These are phyloP conservation scores for Selenicereus undatus DNA, from an alignment of 148 eudicot genomes.

Conservation along the genomic window DNA sequence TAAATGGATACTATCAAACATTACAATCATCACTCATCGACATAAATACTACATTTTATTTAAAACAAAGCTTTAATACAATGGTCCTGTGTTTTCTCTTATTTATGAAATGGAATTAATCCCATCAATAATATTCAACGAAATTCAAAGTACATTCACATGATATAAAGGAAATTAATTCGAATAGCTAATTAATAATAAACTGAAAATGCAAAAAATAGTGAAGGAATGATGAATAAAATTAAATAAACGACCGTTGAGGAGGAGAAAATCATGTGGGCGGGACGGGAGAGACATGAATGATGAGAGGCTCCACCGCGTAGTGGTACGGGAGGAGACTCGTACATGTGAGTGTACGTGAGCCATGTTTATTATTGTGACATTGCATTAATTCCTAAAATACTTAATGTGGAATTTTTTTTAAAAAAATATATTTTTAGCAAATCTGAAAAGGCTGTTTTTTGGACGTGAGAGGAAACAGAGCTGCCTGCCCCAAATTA, in stretches of 20 bases:
- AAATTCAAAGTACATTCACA: background rate
- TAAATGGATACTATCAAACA: no score
- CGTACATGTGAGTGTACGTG: constrained; percentile 36
- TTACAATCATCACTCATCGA: no score
- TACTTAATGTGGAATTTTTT: background rate
- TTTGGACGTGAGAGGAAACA: constrained; percentile 18
- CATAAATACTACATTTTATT: no score
- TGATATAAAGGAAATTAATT: background rate
- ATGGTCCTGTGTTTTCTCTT: background rate
- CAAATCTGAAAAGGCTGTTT: constrained; percentile 13
- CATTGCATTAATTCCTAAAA: no score
- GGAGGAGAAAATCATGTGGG: constrained; percentile 10
- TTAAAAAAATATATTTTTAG: background rate
- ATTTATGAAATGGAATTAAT: background rate
- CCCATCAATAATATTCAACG: background rate
- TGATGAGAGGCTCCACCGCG: constrained; percentile 16
- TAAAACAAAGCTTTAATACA: background rate
- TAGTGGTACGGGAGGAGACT: constrained; percentile 16
- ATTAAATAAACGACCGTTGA: constrained; percentile 13
- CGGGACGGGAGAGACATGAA: background rate
- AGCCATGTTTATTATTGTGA: background rate
- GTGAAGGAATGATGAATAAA: background rate
- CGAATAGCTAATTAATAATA: background rate
- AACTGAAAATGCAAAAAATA: background rate
- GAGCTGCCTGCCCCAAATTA: constrained; percentile 4